A percentile compares a stretch with the other conserved stretches of the same genome.
These are phyloP conservation scores for Penicillium egyptiacum DNA, from an alignment of 495 filamentous ascomycete species.

Conservation along the genomic window DNA sequence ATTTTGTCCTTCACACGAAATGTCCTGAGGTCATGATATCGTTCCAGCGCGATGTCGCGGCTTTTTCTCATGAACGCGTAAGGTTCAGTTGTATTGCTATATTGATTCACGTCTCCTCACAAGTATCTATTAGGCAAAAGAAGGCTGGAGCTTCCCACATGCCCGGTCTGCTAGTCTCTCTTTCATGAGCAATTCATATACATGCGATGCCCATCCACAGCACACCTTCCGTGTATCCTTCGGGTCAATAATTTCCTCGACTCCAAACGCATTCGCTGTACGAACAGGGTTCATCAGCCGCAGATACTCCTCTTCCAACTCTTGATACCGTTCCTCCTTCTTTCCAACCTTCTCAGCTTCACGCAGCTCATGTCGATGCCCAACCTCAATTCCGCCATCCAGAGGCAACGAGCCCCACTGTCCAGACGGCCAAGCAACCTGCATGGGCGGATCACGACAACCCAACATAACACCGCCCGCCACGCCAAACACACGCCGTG, in stretches of 20 bases:
- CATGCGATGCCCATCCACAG: slow-evolving; percentile 53
- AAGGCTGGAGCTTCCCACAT: slow-evolving; percentile 52
- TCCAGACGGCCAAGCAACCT: slow-evolving; percentile 62
- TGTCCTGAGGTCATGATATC: not conserved
- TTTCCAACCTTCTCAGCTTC: slow-evolving; percentile 51
- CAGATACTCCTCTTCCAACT: slow-evolving; percentile 58
- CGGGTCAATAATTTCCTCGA: slow-evolving; percentile 66
- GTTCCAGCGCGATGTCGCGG: not conserved
- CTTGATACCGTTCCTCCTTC: slow-evolving; percentile 50
- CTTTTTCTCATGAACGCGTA: not conserved
- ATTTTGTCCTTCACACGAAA: not conserved
- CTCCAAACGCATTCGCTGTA: slow-evolving; percentile 62
- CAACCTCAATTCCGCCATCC: slow-evolving; percentile 63
- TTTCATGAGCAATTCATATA: slow-evolving; percentile 52
- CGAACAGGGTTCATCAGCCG: slow-evolving; percentile 63
- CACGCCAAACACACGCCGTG: slow-evolving; percentile 58
- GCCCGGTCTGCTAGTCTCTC: slow-evolving; percentile 50
- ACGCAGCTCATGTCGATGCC: slow-evolving; percentile 57
- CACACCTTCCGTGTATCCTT: slow-evolving; percentile 55
- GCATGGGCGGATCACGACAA: slow-evolving; percentile 56
- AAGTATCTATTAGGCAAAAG: slow-evolving; percentile 37
- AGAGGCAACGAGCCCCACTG: slow-evolving; percentile 61
- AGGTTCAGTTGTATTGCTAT: not conserved
- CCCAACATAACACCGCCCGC: slow-evolving; percentile 63
- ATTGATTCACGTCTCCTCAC: not conserved